Base-by-base conservation (phyloP, 2,329 filamentous ascomycete species). In the Escovopsis sp. region DNA sequence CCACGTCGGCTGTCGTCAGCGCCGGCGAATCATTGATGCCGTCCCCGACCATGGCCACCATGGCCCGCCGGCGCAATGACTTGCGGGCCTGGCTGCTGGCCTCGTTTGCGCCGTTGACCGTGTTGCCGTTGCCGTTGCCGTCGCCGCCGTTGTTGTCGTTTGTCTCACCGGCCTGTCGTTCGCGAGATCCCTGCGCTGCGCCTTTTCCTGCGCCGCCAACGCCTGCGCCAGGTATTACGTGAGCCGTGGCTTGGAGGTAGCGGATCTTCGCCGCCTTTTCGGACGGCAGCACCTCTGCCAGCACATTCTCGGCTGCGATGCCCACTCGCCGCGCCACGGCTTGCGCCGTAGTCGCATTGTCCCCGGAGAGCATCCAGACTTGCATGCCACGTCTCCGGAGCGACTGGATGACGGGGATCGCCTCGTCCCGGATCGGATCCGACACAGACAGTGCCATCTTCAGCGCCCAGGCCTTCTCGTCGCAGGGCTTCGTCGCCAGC, bases 311-410 rank as follows among this genome's bases (percentile, higher is more conserved):
- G 1, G 64, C 48, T 0, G 74, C 68, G 43, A 94, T 94, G 16
- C 83, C 83, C 14, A 94, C 66, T 48, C 73, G 72, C 2, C 66
- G 60, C 1, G 81, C 87, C 3, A 94, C 83, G 0, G 85, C 84
- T 15, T 69, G 65, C 2, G 87, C 87, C 1, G 87, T 94, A n/a
- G 65, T 76, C n/a, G 65, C 61, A 50, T 94, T 94, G 61, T 94
- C 87, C 21, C 87, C 87, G 0, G 85, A 92, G 27, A 94, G 76
- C 84, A 94, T 92, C 75, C 79, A 94, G 4, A 93, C 80, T 23
- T 76, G 71, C 32, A 81, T 76, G 15, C 79, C 75, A 13, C 70
- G 70, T 4, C 66, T 56, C 30, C 72, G 68, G 1, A 94, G 70
- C 2, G 75, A 65, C 6, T 59, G 55, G 39, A 93, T 69, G 14